These are phyloP conservation scores for Vaccinium macrocarpon DNA, from an alignment of 148 eudicot species.

Conservation along the genomic window DNA sequence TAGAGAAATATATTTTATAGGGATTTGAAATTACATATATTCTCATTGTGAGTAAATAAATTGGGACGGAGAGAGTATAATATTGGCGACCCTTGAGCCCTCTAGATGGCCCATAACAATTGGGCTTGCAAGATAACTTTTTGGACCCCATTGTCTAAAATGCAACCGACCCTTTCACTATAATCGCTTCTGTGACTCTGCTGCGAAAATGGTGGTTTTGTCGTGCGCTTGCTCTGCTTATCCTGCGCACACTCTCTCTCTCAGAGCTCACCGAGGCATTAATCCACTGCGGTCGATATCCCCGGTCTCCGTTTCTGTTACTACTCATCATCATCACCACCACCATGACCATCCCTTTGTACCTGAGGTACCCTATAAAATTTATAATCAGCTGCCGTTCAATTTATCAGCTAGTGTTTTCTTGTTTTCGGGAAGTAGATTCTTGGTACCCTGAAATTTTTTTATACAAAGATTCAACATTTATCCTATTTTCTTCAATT, in stretches of 20 bases:
- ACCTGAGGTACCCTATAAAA: conserved; percentile 47
- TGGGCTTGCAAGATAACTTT: neutral
- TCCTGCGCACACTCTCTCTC: conserved; percentile 26
- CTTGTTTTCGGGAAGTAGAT: neutral
- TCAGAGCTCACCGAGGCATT: conserved; percentile 16
- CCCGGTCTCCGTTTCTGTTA: conserved; percentile 21
- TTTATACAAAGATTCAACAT: neutral
- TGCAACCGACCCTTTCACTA: neutral
- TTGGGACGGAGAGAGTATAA: too few relatives aligned
- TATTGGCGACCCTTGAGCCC: neutral
- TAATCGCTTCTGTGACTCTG: neutral
- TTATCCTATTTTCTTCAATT: neutral
- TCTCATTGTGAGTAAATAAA: too few relatives aligned
- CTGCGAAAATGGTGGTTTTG: conserved; percentile 25
- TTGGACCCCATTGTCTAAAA: neutral
- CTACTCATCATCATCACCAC: conserved; percentile 14
- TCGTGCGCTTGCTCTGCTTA: conserved; percentile 29
- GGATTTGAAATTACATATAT: too few relatives aligned
- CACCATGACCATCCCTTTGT: conserved; percentile 44
- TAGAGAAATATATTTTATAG: too few relatives aligned
- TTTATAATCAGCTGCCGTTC: neutral
- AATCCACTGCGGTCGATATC: conserved; percentile 25
- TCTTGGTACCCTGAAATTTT: neutral
- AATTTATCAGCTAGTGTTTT: neutral
- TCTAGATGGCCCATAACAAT: neutral